These are phyloP conservation scores for Leptographium wingfieldii DNA, from an alignment of 2,329 filamentous ascomycete species.

Conservation along the genomic window DNA sequence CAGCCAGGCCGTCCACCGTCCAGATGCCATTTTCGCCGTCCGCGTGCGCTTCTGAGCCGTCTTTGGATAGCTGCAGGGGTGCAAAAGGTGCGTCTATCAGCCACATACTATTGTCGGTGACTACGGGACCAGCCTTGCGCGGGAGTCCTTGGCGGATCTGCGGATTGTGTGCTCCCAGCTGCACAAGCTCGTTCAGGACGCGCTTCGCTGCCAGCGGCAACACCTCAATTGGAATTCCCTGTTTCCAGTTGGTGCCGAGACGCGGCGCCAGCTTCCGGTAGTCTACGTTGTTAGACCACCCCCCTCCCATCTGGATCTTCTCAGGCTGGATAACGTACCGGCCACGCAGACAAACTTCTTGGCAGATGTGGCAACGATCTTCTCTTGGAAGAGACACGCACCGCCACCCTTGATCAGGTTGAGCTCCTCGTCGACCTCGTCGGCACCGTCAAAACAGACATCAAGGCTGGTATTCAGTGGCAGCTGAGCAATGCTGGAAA, in stretches of 20 bases:
- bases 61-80: conserved; percentile 52
- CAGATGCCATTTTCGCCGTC: conserved; percentile 55
- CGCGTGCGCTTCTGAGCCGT: conserved; percentile 20
- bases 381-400: conserved; percentile 96
- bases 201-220: conserved; percentile 70
- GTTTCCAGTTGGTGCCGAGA: conserved; percentile 64
- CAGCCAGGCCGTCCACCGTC: conserved; percentile 66
- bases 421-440: conserved; percentile 87
- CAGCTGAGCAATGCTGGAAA: conserved; percentile 66
- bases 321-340: conserved; percentile 17
- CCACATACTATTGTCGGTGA: conserved; percentile 74
- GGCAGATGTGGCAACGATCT: conserved; percentile 76
- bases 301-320: neutral
- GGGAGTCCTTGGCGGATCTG: conserved; percentile 59
- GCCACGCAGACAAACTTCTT: conserved; percentile 64
- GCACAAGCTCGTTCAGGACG: conserved; percentile 59
- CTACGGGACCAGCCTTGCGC: conserved; percentile 63
- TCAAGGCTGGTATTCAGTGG: conserved; percentile 52
- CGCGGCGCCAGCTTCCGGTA: conserved; percentile 77
- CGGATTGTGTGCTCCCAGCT: conserved; percentile 61
- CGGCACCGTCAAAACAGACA: conserved; percentile 89
- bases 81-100: conserved; percentile 88
- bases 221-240: conserved; percentile 84
- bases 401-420: conserved; percentile 98
- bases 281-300: conserved; percentile 32